Percentiles rank a stretch among this genome's conserved stretches.
Conservation (phyloP, 805 yeast species). For the Peterozyma xylosa region DNA sequence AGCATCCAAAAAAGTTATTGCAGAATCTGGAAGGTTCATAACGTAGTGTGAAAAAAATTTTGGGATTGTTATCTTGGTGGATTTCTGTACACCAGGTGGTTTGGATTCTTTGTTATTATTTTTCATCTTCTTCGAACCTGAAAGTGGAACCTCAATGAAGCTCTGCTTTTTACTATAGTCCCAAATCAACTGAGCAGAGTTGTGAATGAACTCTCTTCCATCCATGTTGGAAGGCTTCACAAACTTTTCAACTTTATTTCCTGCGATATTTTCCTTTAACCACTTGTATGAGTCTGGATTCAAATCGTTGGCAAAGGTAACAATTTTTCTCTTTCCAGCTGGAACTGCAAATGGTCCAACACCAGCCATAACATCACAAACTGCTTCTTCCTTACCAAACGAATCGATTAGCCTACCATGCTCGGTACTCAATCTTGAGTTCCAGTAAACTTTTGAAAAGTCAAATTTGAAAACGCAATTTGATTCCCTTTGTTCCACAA, state of each 20-base stretch:
- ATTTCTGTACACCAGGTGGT: constrained; percentile 1
- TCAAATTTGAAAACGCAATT: constrained; percentile 83
- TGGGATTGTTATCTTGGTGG: constrained; percentile 35
- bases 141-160: constrained; percentile 29
- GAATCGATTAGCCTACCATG: constrained; percentile 70
- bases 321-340: constrained; percentile 74
- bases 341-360: constrained; percentile 98
- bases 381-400: constrained; percentile 62
- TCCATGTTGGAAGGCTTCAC: constrained; percentile 67
- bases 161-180: constrained; percentile 35
- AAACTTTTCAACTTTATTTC: constrained; percentile 54
- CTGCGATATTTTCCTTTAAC: constrained; percentile 52
- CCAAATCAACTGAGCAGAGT: constrained; percentile 45
- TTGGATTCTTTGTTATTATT: constrained; percentile 7
- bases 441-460: constrained; percentile 95
- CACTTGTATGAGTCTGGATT: constrained; percentile 81
- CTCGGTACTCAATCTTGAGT: constrained; percentile 88
- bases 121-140: constrained; percentile 20
- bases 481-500: constrained; percentile 82
- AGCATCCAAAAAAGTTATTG: constrained; percentile 72
- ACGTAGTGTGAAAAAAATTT: constrained; percentile 62
- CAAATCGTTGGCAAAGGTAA: constrained; percentile 88
- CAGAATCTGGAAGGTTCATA: constrained; percentile 95
- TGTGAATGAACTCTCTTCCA: constrained; percentile 72
- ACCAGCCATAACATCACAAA: constrained; percentile 96